These are phyloP conservation scores for Phytophthora chlamydospora DNA, from an alignment of 352 stramenopile genomes.

Conservation along the genomic window DNA sequence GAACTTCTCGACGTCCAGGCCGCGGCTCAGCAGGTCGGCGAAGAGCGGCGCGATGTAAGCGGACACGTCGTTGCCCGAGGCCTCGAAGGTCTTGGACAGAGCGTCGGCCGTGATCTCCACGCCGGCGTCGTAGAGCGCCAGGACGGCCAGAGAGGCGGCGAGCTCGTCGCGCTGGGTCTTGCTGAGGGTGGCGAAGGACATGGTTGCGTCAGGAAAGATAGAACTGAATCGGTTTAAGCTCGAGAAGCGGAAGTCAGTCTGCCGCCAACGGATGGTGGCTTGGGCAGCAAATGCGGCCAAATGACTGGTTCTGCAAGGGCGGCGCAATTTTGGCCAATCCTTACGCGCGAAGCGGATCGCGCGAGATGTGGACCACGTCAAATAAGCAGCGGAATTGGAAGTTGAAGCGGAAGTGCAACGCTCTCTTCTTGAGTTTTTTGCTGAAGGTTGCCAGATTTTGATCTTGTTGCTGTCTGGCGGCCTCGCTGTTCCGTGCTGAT, in stretches of 20 bases:
- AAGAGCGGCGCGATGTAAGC: conserved; percentile 85
- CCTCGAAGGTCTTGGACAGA: conserved; percentile 70
- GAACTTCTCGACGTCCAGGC: conserved; percentile 89
- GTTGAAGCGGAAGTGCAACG: too few relatives aligned
- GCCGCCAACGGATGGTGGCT: conserved; percentile 27
- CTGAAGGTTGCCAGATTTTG: too few relatives aligned
- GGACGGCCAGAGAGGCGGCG: conserved; percentile 82
- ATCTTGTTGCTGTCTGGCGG: too few relatives aligned
- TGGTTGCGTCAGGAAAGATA: conserved; percentile 70
- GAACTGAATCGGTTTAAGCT: conserved; percentile 92
- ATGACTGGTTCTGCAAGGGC: conserved; percentile 68
- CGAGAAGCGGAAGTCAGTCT: conserved; percentile 78
- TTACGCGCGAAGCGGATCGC: not conserved
- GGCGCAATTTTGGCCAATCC: conserved; percentile 29
- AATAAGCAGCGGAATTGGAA: not conserved
- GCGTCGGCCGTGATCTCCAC: conserved; percentile 84
- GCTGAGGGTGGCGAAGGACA: conserved; percentile 86
- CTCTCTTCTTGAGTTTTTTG: too few relatives aligned
- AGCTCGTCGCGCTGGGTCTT: conserved; percentile 87
- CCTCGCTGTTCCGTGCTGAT: too few relatives aligned
- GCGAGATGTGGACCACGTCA: conserved; percentile 5
- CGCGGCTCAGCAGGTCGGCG: conserved; percentile 79
- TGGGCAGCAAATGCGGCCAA: conserved; percentile 36
- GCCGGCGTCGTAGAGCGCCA: conserved; percentile 78
- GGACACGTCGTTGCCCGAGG: conserved; percentile 81